Conservation (phyloP, 345 rosid genomes). For the Hypericum androsaemum region DNA sequence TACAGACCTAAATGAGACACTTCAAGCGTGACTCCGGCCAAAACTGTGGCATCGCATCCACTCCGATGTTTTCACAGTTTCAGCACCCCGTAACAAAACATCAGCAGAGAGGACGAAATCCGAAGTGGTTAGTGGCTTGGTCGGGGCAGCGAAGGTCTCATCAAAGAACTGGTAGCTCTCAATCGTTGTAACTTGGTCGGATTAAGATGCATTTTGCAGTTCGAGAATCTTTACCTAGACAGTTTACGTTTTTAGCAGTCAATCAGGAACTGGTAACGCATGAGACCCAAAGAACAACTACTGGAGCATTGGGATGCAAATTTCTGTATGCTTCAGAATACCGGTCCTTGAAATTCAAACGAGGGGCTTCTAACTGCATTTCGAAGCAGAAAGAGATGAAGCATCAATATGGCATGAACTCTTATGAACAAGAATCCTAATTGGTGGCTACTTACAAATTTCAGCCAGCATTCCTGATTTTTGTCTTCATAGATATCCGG, state of each 20-base stretch:
- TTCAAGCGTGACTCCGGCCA: too few species aligned
- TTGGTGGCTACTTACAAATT: constrained; percentile 47
- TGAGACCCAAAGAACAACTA: constrained; percentile 86
- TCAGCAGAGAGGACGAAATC: too few species aligned
- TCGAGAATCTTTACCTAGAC: background rate
- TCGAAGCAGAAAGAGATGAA: constrained; percentile 1
- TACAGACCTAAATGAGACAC: too few species aligned
- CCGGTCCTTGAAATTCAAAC: constrained; percentile 56
- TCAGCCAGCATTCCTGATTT: constrained; percentile 90
- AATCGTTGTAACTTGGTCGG: background rate
- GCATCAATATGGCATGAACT: too few species aligned
- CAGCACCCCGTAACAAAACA: too few species aligned
- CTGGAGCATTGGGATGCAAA: constrained; percentile 72
- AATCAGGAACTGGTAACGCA: constrained; percentile 38
- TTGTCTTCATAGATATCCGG: constrained; percentile 88
- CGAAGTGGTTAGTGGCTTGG: too few species aligned
- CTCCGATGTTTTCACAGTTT: too few species aligned
- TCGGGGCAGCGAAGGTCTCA: background rate
- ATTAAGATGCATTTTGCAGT: background rate
- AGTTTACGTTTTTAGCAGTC: background rate
- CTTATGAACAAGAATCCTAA: background rate
- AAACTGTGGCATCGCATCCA: too few species aligned
- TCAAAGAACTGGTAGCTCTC: background rate
- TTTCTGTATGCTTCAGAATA: constrained; percentile 71
- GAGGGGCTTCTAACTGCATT: constrained; percentile 78